These are phyloP conservation scores for Paracoccidioides brasiliensis DNA, from an alignment of 2,329 filamentous ascomycete species.

Conservation along the genomic window DNA sequence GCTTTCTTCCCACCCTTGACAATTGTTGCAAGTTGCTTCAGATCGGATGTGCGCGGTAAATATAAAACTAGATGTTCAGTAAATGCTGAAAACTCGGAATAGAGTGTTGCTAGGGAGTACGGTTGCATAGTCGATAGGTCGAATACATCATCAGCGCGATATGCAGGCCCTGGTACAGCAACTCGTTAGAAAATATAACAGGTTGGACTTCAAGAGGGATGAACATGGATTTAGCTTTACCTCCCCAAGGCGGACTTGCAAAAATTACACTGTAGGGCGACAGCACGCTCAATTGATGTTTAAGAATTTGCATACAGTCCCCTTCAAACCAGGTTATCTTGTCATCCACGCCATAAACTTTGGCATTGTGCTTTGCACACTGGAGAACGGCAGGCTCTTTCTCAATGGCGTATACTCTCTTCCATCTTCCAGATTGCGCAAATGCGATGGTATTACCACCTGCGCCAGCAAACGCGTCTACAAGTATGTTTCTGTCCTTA, in stretches of 20 bases:
- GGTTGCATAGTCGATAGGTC: conserved; percentile 78
- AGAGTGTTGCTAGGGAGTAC: conserved; percentile 56
- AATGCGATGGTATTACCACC: conserved; percentile 96
- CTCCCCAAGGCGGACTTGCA: conserved; percentile 62
- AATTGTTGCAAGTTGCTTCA: conserved; percentile 58
- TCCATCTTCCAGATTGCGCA: conserved; percentile 65
- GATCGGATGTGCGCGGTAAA: conserved; percentile 70
- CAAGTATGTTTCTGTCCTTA: conserved; percentile 49
- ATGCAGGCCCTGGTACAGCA: conserved; percentile 42
- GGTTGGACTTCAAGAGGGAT: not conserved
- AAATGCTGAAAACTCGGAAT: conserved; percentile 44
- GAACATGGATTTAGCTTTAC: conserved; percentile 27
- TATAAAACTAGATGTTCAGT: conserved; percentile 55
- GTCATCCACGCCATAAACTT: conserved; percentile 64
- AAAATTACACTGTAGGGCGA: conserved; percentile 48
- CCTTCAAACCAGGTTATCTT: conserved; percentile 77
- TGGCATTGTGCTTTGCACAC: conserved; percentile 86
- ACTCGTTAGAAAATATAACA: conserved; percentile 1
- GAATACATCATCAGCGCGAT: conserved; percentile 57
- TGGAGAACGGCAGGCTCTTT: conserved; percentile 65
- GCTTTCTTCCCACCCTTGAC: conserved; percentile 42
- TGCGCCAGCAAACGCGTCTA: conserved; percentile 83
- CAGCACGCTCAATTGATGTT: conserved; percentile 36
- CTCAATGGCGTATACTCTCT: conserved; percentile 77
- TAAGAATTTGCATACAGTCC: conserved; percentile 68